These are phyloP conservation scores for Botrytis elliptica DNA, from an alignment of 2,329 filamentous ascomycete genomes.

Conservation along the genomic window DNA sequence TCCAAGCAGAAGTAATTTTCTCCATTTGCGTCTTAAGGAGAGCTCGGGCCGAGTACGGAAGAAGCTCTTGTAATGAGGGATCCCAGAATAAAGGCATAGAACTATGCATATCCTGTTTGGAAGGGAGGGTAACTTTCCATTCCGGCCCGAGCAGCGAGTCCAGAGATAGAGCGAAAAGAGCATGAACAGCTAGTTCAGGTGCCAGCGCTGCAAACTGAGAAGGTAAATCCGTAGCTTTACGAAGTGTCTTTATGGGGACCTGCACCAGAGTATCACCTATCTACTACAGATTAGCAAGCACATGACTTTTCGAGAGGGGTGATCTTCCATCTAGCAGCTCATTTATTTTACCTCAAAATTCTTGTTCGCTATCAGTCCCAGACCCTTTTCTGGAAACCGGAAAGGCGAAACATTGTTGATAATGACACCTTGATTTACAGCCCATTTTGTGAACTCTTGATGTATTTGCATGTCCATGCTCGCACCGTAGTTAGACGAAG, in stretches of 20 bases:
- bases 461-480: constrained; percentile 36
- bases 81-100: constrained; percentile 59
- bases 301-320: background rate
- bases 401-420: constrained; percentile 67
- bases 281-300: constrained; percentile 18
- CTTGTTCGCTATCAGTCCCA: constrained; percentile 72
- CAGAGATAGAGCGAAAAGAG: constrained; percentile 67
- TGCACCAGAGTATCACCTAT: constrained; percentile 10
- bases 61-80: constrained; percentile 43
- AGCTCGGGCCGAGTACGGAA: constrained; percentile 46
- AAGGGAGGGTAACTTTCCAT: constrained; percentile 70
- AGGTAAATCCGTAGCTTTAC: constrained; percentile 14
- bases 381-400: constrained; percentile 67
- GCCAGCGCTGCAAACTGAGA: background rate
- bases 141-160: constrained; percentile 49
- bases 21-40: constrained; percentile 55
- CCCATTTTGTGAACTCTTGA: constrained; percentile 66
- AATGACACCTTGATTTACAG: constrained; percentile 59
- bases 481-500: background rate
- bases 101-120: constrained; percentile 54
- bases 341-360: constrained; percentile 56
- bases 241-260: constrained; percentile 10
- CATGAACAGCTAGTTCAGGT: constrained; percentile 58
- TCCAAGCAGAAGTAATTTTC: constrained; percentile 53
- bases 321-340: background rate